Conservation (phyloP, 1,139 yeast genomes). For the Blastobotrys persicus region DNA sequence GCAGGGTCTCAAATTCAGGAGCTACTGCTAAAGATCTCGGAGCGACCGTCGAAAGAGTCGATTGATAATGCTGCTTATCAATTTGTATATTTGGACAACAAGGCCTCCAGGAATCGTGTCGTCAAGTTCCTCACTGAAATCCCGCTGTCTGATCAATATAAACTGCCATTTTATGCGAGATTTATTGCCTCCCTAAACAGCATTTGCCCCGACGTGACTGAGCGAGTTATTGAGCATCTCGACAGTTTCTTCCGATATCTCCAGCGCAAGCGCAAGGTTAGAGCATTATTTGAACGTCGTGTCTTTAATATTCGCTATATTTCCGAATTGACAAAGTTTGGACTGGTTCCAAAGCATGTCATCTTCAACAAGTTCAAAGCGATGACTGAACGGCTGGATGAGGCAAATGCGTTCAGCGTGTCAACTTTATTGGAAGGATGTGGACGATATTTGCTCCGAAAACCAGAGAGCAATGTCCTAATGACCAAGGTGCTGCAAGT, state of each 20-base stretch:
- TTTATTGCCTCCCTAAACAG: slow-evolving; percentile 61
- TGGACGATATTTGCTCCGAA: slow-evolving; percentile 65
- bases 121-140: slow-evolving; percentile 49
- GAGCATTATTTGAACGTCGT: slow-evolving; percentile 34
- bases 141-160: slow-evolving; percentile 30
- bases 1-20: slow-evolving; percentile 16
- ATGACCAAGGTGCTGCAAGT: slow-evolving; percentile 65
- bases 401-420: slow-evolving; percentile 24
- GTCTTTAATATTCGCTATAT: slow-evolving; percentile 59
- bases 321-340: slow-evolving; percentile 74
- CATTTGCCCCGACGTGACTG: slow-evolving; percentile 51
- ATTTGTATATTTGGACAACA: slow-evolving; percentile 65
- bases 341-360: slow-evolving; percentile 66
- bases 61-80: slow-evolving; percentile 56
- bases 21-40: slow-evolving; percentile 16
- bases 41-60: slow-evolving; percentile 42
- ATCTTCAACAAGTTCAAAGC: slow-evolving; percentile 69
- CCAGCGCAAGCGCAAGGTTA: slow-evolving; percentile 25
- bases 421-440: slow-evolving; percentile 66
- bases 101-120: slow-evolving; percentile 67
- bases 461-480: slow-evolving; percentile 55
- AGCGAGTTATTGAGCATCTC: slow-evolving; percentile 53
- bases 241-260: slow-evolving; percentile 41
- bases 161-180: slow-evolving; percentile 53
- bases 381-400: slow-evolving; percentile 37